Evolutionary conservation across 805 yeast genomes (phyloP), one percentile per base, ranked within the genome.

Genomic region (Kazachstania africana): DNA sequence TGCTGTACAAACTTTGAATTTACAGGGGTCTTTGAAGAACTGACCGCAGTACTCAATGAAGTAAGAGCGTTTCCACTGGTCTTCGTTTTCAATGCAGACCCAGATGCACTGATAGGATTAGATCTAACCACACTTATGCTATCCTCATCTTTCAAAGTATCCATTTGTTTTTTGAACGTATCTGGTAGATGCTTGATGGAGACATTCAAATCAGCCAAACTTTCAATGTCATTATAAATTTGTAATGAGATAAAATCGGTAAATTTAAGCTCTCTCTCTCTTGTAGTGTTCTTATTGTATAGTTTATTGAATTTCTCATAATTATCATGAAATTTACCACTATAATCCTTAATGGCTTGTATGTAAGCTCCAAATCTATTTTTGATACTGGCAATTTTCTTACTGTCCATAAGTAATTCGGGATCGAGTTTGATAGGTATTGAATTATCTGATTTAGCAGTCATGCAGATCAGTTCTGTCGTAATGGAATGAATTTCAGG

Each of bases 361-460:
- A 29, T 19, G 21, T 31, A 41, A 9, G 23, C 28, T 4, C 34
- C 16, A 20, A 56, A 56, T 6, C 36, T 42, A 6, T 26, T 30
- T 20, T 40, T 44, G 5, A 59, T 37, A 3, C 32, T 30, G 2
- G 35, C 21, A 13, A 53, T 30, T 21, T 43, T 44, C 3, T 38
- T 36, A n/a, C 41, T 35, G 22, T 47, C 40, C 21, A 45, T 23
- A n/a, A 57, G 38, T 9, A 52, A 27, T 25, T 48, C 53, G 1
- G 55, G 35, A n/a, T 59, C 57, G 9, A 64, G 32, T 27, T 52
- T 53, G 9, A 64, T 43, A 10, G 70, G 68, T 17, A 63, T 57
- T 3, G 61, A 49, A 16, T 45, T 36, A 5, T 40, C 44, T 0
- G 65, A 58, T 30, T 35, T 50, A 4, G 47, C 45, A 10, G 61